Evolutionary conservation across 2,329 filamentous ascomycete genomes (phyloP), one percentile per base, ranked within the genome.

Genomic region (Colletotrichum sp.): DNA sequence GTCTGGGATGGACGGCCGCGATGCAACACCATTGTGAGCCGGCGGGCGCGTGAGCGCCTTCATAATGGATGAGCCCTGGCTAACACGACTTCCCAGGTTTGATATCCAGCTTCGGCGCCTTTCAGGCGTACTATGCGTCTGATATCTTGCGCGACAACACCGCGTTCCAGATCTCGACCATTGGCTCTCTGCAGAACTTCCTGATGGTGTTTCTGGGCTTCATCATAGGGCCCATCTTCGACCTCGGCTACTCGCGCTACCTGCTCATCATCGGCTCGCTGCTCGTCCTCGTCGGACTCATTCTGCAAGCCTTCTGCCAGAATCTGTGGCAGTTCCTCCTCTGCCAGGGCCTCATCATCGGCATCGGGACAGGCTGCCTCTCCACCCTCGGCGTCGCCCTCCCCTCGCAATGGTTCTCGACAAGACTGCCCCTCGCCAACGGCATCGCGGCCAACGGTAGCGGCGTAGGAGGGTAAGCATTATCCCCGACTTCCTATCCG

Each of bases 101-200:
- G 10, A 76, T 83, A n/a, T 82, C 81, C 68, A 79, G 86, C 22
- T 91, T 90, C 73, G 89, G 90, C 8, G 86, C 89, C 6, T 92
- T 90, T 76, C 89, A 91, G 77, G 86, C 87, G 7, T 90, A 90
- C 81, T 91, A 91, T 77, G 77, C 78, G 65, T 85, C 81, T 52
- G 83, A 85, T 2, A 72, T 79, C 34, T 26, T 75, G 15, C 68
- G 65, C 44, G 10, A 16, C 36, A 72, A 68, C 57, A 69, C 69
- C 1, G 44, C 70, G 1, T 75, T 73, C 57, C 57, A 72, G 30
- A 87, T 88, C 13, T 84, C 87, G 7, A 88, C 82, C 82, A 87
- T 90, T 18, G 88, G 88, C 16, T 86, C 87, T 6, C 79, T 89
- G 7, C 88, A 90, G 72, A 83, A 83, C 1, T 88, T 87, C 52